Evolutionary conservation across 1,139 yeast species (phyloP), one percentile per base, ranked within the genome.

Genomic region (Candida tropicalis): DNA sequence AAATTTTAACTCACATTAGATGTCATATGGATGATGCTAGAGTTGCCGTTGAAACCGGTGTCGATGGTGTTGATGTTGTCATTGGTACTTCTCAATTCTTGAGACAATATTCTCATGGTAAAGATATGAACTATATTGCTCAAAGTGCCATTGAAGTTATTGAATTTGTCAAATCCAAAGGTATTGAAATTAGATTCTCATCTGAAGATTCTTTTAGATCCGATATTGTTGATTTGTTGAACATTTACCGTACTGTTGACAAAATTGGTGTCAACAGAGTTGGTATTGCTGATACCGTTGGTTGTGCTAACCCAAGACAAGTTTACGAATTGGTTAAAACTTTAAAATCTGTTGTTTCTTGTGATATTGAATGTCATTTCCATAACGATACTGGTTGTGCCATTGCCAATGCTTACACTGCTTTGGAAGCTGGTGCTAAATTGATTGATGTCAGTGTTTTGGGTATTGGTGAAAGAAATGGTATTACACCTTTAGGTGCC

Each of bases 351-450:
- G 97, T 91, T 42, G 98, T 93, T 40, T 85, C 91, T 35, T 93
- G 99, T 75, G 98, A 93, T 66, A 91, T 93, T 59, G 99, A 93
- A 73, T 89, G 97, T 67, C 99, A 93, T 71, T 93, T 93, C 89
- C 99, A 93, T 75, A 89, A 93, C 65, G 99, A 93, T 68, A 93
- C 99, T 35, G 99, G 99, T 48, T 91, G 98, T 76, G 98, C 99
- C 54, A 89, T 93, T 73, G 97, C 98, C 49, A 93, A 93, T 65
- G 97, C 99, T 39, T 93, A 93, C 78, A 88, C 97, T 50, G 98
- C 98, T 16, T 79, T 93, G 59, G 99, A 93, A 72, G 99, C 95
- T 43, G 99, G 99, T 61, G 99, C 99, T 54, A 84, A 83, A 63
- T 80, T 91, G 62, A 89, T 93, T 57, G 99, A 93, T 70, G 96